Conservation (phyloP, 2,329 filamentous ascomycete genomes). For the Fusarium sp. region DNA sequence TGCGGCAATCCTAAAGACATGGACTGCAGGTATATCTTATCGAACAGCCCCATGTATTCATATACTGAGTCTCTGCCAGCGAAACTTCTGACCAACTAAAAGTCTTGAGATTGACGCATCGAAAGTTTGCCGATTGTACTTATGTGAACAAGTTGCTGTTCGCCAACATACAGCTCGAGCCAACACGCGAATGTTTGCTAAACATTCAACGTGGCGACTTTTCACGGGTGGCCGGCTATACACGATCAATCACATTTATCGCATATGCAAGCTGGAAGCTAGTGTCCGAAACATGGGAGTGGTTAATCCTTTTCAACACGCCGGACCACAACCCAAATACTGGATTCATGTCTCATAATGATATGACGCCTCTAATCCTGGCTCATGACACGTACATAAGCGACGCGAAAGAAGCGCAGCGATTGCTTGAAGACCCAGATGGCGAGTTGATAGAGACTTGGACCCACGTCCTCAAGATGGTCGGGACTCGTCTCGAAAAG, state of each 20-base stretch:
- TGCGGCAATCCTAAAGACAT: rapidly evolving
- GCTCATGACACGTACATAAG: not conserved
- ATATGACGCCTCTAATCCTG: not conserved
- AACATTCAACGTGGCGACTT: not conserved
- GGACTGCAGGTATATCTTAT: not conserved
- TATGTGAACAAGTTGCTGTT: not conserved
- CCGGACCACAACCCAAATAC: not conserved
- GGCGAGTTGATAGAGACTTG: not conserved
- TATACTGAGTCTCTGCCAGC: not conserved
- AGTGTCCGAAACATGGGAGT: not conserved
- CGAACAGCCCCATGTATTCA: rapidly evolving
- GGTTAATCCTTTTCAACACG: not conserved
- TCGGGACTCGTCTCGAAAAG: not conserved
- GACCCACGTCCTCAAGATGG: not conserved
- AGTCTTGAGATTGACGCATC: not conserved
- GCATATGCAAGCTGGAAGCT: not conserved
- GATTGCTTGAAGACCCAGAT: not conserved
- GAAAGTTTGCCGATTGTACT: not conserved
- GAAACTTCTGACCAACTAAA: not conserved
- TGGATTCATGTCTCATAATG: no score
- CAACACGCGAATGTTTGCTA: not conserved
- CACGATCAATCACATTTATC: not conserved
- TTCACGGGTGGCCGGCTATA: not conserved
- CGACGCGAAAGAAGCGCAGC: not conserved
- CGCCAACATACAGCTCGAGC: not conserved